These are phyloP conservation scores for Penicillium sclerotiorum DNA, from an alignment of 2,329 filamentous ascomycete genomes.

Conservation along the genomic window DNA sequence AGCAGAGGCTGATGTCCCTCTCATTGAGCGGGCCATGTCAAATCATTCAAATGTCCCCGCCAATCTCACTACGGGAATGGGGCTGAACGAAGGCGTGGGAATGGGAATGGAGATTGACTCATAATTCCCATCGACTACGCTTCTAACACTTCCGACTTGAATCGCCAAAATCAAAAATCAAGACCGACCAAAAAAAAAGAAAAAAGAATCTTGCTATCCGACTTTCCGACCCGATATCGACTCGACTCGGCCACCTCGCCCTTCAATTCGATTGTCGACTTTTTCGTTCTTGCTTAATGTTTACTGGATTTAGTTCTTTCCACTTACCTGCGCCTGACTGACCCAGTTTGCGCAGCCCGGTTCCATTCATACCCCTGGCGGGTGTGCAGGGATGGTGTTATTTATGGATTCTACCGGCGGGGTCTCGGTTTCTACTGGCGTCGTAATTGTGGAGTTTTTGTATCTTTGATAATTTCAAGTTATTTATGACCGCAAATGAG, in stretches of 20 bases:
- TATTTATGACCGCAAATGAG: constrained; percentile 17
- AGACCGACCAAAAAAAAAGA: neutral
- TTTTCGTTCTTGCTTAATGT: constrained; percentile 12
- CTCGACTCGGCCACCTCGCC: neutral
- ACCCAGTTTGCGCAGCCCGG: constrained; percentile 21
- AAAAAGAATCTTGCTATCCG: neutral
- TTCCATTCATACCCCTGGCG: constrained; percentile 17
- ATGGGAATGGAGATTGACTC: constrained; percentile 48
- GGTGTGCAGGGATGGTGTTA: constrained; percentile 18
- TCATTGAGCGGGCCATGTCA: constrained; percentile 35
- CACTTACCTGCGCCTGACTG: constrained; percentile 21
- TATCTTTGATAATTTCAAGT: constrained; percentile 2
- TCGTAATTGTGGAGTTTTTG: constrained; percentile 19
- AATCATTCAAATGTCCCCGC: constrained; percentile 24
- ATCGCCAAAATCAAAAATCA: neutral
- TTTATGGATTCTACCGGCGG: constrained; percentile 9
- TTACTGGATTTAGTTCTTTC: constrained; percentile 22
- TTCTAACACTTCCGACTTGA: neutral
- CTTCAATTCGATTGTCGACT: neutral
- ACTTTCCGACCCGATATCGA: constrained; percentile 1
- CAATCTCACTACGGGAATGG: constrained; percentile 19
- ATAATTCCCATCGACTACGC: constrained; percentile 10
- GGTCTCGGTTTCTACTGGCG: constrained; percentile 13
- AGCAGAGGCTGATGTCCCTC: constrained; percentile 33
- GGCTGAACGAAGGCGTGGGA: constrained; percentile 35